phyloP scores from a whole-genome alignment of 106 monocot genomes.

The Ottelia alismoides region DNA sequence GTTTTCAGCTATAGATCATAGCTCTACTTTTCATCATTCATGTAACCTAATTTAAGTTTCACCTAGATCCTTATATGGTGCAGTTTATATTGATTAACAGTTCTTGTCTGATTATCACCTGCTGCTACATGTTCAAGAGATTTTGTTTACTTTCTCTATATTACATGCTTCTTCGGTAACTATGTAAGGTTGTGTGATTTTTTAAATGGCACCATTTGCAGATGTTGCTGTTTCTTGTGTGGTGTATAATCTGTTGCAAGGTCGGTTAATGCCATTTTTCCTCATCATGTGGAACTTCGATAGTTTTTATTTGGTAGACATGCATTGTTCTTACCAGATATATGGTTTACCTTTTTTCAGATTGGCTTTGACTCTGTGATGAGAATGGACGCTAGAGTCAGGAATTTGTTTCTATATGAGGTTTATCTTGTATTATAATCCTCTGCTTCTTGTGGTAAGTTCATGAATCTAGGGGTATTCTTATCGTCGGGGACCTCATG shows the following conservation, averaged over 20 bases:
- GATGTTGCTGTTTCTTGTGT: constrained; percentile 69
- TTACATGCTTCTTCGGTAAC: too few relatives aligned
- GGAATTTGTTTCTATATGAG: constrained; percentile 91
- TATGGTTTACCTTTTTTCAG: constrained; percentile 18
- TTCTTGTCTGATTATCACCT: too few relatives aligned
- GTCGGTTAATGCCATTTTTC: constrained; percentile 25
- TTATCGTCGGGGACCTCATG: not conserved
- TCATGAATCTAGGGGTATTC: not conserved
- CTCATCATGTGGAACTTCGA: not conserved
- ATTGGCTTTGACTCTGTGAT: constrained; percentile 88
- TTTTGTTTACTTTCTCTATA: too few relatives aligned
- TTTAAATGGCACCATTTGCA: too few relatives aligned
- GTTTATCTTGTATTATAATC: constrained; percentile 90
- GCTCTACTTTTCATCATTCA: too few relatives aligned
- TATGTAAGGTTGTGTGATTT: too few relatives aligned
- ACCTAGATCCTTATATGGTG: too few relatives aligned
- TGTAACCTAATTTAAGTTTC: too few relatives aligned
- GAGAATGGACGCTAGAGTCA: constrained; percentile 78
- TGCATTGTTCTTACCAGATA: not conserved
- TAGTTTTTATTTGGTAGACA: not conserved
- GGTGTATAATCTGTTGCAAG: constrained; percentile 87
- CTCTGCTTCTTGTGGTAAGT: constrained; percentile 87
- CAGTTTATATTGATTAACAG: too few relatives aligned
- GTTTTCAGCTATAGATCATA: too few relatives aligned
- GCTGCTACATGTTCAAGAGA: too few relatives aligned